Evolutionary conservation across 2,329 filamentous ascomycete species (phyloP).

Genomic region (Trichophyton benhamiae): DNA sequence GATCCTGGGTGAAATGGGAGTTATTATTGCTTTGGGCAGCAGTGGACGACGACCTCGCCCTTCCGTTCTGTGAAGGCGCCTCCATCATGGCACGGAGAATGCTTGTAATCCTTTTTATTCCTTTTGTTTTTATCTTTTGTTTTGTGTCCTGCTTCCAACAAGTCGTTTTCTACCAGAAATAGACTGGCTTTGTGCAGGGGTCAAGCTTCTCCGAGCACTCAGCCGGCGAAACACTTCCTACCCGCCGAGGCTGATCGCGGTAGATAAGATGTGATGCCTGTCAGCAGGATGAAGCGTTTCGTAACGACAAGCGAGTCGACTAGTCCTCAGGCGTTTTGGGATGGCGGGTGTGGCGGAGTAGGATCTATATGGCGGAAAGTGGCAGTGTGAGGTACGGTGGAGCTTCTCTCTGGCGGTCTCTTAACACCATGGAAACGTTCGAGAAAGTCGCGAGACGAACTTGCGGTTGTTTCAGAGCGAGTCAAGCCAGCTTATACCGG

Average conservation of each 20-base stretch:
- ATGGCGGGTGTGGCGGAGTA: slow-evolving; percentile 2
- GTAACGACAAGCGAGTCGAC: neutral
- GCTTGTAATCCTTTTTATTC: neutral
- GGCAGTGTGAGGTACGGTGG: slow-evolving; percentile 1
- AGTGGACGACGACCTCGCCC: slow-evolving; percentile 3
- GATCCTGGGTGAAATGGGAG: slow-evolving; percentile 1
- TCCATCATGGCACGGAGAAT: neutral
- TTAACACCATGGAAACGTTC: neutral
- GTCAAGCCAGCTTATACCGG: neutral
- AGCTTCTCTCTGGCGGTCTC: neutral
- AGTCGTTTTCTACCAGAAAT: neutral
- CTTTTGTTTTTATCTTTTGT: neutral
- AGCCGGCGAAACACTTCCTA: neutral
- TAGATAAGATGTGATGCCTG: neutral
- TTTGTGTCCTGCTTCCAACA: neutral
- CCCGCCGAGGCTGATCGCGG: slow-evolving; percentile 1
- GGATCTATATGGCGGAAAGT: neutral
- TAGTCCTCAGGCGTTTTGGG: neutral
- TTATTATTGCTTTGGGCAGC: slow-evolving; percentile 1
- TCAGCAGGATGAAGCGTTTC: neutral
- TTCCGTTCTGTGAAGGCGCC: neutral
- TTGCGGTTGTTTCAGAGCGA: neutral
- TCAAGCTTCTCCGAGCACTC: neutral
- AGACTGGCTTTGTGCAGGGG: neutral
- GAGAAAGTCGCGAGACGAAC: neutral